Evolutionary conservation across 2,329 filamentous ascomycete genomes (phyloP).

Genomic region (Simplicillium sp.): DNA sequence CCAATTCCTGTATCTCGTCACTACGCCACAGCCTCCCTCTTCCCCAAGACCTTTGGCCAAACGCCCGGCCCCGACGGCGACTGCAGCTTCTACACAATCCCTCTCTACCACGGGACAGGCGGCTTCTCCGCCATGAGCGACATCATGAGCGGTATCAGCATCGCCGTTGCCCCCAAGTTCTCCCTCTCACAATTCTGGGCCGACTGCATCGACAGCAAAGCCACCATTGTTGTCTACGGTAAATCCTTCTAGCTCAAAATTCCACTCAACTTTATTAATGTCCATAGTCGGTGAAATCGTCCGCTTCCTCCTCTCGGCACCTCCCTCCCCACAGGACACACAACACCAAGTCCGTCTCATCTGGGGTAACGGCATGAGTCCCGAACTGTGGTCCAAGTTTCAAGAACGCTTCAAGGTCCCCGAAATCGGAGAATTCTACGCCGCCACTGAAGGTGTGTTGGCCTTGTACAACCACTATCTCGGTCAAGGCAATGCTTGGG

Average conservation of each 20-base stretch:
- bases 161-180: conserved; percentile 59
- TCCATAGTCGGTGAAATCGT: conserved; percentile 61
- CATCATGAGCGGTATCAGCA: conserved; percentile 40
- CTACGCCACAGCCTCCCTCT: conserved; percentile 19
- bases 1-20: conserved; percentile 33
- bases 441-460: conserved; percentile 65
- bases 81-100: conserved; percentile 70
- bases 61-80: conserved; percentile 18
- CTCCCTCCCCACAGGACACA: conserved; percentile 51
- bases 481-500: conserved; percentile 43
- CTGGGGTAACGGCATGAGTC: conserved; percentile 58
- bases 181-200: conserved; percentile 62
- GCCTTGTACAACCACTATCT: conserved; percentile 48
- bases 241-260: neutral
- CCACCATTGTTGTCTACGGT: conserved; percentile 61
- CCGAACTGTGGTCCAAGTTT: conserved; percentile 60
- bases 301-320: conserved; percentile 61
- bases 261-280: neutral
- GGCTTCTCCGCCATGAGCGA: conserved; percentile 47
- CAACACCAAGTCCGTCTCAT: conserved; percentile 49
- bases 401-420: conserved; percentile 52
- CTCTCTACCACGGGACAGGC: conserved; percentile 66
- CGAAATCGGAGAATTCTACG: conserved; percentile 66
- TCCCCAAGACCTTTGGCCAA: conserved; percentile 10
- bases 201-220: conserved; percentile 56